These are phyloP conservation scores for Suillus hirtellus DNA, from an alignment of 768 basidiomycete genomes.

Conservation along the genomic window DNA sequence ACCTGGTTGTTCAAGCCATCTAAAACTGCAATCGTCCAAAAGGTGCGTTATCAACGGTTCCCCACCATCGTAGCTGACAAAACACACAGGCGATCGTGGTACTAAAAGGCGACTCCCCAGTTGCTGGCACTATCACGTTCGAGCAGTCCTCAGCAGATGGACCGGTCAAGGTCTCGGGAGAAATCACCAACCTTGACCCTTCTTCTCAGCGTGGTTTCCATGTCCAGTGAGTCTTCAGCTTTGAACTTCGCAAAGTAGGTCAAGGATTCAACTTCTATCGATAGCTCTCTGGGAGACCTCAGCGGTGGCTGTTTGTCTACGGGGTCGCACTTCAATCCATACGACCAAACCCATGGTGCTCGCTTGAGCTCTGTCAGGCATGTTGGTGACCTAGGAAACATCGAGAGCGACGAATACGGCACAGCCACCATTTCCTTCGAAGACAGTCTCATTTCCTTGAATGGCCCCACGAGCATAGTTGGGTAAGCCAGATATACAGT, in stretches of 20 bases:
- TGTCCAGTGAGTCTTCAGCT: slow-evolving; percentile 58
- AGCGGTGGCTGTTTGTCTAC: slow-evolving; percentile 66
- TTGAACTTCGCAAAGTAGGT: slow-evolving; percentile 15
- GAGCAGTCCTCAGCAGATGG: slow-evolving; percentile 49
- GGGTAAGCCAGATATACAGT: slow-evolving; percentile 47
- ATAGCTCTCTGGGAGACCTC: slow-evolving; percentile 56
- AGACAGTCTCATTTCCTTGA: slow-evolving; percentile 64
- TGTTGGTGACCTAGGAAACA: slow-evolving; percentile 78
- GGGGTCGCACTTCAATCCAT: slow-evolving; percentile 79
- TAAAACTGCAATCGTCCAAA: slow-evolving; percentile 21
- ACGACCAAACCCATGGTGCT: slow-evolving; percentile 63
- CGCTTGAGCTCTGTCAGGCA: slow-evolving; percentile 57
- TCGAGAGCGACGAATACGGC: slow-evolving; percentile 60
- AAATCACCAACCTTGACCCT: slow-evolving; percentile 59
- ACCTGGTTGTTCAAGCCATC: slow-evolving; percentile 20
- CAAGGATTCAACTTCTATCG: slow-evolving; percentile 13
- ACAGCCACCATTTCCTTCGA: slow-evolving; percentile 56
- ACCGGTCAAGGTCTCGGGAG: slow-evolving; percentile 63
- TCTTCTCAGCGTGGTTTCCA: slow-evolving; percentile 72
- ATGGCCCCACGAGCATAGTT: slow-evolving; percentile 65
- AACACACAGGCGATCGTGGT: slow-evolving; percentile 54
- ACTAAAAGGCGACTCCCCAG: slow-evolving; percentile 58
- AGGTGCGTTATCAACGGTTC: slow-evolving; percentile 15
- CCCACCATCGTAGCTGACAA: background rate
- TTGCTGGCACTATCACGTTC: slow-evolving; percentile 67